Percentiles rank a stretch among this genome's conserved stretches.
Conservation (phyloP, 2,329 filamentous ascomycete genomes). For the Aspergillus sp. region DNA sequence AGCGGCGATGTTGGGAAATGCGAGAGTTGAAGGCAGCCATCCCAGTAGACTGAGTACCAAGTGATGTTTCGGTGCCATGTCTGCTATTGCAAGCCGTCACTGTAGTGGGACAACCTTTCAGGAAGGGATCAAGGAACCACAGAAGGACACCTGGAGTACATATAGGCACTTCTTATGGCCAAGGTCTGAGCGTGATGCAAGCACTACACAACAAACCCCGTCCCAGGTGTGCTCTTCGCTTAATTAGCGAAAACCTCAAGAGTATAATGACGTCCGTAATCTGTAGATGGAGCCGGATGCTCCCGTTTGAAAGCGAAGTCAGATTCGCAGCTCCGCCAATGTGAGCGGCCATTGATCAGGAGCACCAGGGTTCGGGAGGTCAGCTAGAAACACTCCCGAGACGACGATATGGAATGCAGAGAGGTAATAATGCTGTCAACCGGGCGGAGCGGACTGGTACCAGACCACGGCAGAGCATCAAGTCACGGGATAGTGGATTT, state of each 20-base stretch:
- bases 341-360: not conserved
- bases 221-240: not conserved
- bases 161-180: not conserved
- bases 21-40: constrained; percentile 12
- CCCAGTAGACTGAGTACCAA: constrained; percentile 11
- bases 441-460: too few relatives aligned
- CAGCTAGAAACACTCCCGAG: not conserved
- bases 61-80: constrained; percentile 11
- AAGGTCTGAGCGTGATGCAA: not conserved
- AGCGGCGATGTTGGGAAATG: constrained; percentile 8
- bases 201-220: not conserved
- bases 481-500: too few relatives aligned
- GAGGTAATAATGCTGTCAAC: too few relatives aligned
- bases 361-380: not conserved
- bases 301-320: not conserved
- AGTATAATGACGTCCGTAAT: not conserved
- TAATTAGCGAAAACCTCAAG: not conserved
- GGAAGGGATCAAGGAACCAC: not conserved
- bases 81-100: not conserved
- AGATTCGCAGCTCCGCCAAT: not conserved
- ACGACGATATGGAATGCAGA: not conserved
- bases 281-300: not conserved
- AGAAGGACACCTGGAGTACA: not conserved
- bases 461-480: too few relatives aligned
- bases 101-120: not conserved